These are phyloP conservation scores for Vitellaria paradoxa DNA, from an alignment of 179 eudicot genomes.

Conservation along the genomic window DNA sequence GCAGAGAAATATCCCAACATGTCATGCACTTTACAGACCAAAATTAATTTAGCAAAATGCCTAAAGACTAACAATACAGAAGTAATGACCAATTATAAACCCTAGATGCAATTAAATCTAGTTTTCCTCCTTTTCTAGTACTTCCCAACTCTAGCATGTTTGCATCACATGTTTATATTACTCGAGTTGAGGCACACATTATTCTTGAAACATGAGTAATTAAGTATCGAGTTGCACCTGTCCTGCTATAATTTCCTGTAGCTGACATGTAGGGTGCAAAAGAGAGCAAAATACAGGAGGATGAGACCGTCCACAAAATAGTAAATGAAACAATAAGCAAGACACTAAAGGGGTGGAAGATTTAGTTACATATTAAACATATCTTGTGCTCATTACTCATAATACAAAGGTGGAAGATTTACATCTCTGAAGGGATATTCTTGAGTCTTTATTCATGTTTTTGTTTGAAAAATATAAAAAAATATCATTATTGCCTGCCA, in stretches of 20 bases:
- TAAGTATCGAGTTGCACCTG: neutral
- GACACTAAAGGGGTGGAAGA: neutral
- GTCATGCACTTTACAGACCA: neutral
- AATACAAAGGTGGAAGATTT: neutral
- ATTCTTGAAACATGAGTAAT: neutral
- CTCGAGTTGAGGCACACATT: neutral
- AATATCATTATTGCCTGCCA: no score
- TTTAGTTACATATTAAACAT: no score
- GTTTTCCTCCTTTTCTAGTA: no score
- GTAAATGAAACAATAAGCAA: neutral
- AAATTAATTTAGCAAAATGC: no score
- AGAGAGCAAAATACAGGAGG: neutral
- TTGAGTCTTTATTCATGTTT: neutral
- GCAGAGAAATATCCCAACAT: neutral
- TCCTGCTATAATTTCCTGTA: neutral
- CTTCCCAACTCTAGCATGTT: no score
- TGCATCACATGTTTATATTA: no score
- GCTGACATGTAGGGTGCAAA: neutral
- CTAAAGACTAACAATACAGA: no score
- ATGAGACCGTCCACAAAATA: neutral
- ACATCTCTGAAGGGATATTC: neutral
- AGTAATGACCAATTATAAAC: no score
- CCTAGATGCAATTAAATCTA: no score
- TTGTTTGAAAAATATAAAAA: no score
- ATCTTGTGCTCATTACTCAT: neutral